Evolutionary conservation across 352 stramenopile species (phyloP), one percentile per base, ranked within the genome.

Genomic region (Elongisporangium undulatum): DNA sequence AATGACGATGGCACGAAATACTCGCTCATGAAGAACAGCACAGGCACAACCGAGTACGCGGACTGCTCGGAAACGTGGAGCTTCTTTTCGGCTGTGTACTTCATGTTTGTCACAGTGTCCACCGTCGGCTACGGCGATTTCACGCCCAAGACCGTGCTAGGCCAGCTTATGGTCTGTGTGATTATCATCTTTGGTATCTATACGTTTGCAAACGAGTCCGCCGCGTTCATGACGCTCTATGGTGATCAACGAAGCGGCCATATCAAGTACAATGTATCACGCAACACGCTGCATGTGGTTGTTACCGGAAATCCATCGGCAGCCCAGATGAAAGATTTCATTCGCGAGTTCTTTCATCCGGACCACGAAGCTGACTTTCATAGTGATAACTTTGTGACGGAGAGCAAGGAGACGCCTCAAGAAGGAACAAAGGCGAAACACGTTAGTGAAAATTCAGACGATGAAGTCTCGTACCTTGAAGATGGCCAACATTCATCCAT

Each of bases 121-220:
- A 95, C 87, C 5, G 87, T 95, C 26, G 87, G 87, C 0, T 95
- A 95, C 53, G 87, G 87, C 2, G 87, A 95, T 60, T 93, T 95
- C 52, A 90, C 76, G 0, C 87, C 87, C 22, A 90, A 91, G 57
- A 95, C 87, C 0, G 83, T 95, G 22, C 67, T 94, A 15, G 85
- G 86, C 0, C 84, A 91, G 34, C 62, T 89, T 53, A 80, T 78
- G 49, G 84, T 95, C 3, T 90, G 84, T 58, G 66, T 87, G 15
- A 89, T 95, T 53, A 95, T 95, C 49, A 78, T 90, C 13, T 87
- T 92, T 24, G 86, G 86, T 29, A 95, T 95, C 48, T 95, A 95
- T 61, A 92, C 79, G 6, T 95, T 95, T 58, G 86, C 84, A 22
- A 85, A 92, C 45, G 86, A 94, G 56, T 92, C 84, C 10, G 84